phyloP scores from a whole-genome alignment of 495 filamentous ascomycete genomes.

The Monascus purpureus region DNA sequence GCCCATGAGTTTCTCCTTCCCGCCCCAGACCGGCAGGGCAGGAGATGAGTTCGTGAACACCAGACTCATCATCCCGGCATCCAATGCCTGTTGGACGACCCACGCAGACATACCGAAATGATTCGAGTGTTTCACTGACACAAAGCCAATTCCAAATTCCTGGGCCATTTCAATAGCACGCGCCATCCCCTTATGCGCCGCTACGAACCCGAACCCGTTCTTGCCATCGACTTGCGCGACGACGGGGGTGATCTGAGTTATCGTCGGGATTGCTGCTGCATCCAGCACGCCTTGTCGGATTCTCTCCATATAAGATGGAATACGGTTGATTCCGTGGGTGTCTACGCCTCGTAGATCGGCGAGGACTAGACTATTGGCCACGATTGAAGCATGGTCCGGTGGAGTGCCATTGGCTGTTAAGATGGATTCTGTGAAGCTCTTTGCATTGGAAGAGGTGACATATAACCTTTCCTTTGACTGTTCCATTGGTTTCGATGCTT shows the following conservation, averaged over 20 bases:
- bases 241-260: constrained; percentile 48
- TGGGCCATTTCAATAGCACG: constrained; percentile 49
- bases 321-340: constrained; percentile 62
- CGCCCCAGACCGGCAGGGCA: constrained; percentile 61
- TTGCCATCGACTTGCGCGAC: constrained; percentile 53
- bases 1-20: constrained; percentile 51
- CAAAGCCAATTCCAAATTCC: constrained; percentile 58
- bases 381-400: constrained; percentile 36
- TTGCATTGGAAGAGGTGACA: constrained; percentile 11
- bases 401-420: constrained; percentile 46
- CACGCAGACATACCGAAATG: constrained; percentile 74
- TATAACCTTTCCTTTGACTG: constrained; percentile 11
- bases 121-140: constrained; percentile 57
- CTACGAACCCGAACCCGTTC: constrained; percentile 64
- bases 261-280: constrained; percentile 37
- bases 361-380: constrained; percentile 49
- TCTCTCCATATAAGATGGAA: constrained; percentile 62
- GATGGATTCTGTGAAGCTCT: constrained; percentile 30
- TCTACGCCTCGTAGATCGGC: constrained; percentile 70
- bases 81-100: constrained; percentile 60
- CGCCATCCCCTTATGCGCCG: constrained; percentile 48
- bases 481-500: constrained; percentile 6
- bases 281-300: constrained; percentile 52
- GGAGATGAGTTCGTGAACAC: constrained; percentile 72
- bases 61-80: constrained; percentile 57